Percentiles rank a stretch among this genome's conserved stretches.
phyloP scores from a whole-genome alignment of 331 rosid species.

The Rosa hybrid region DNA sequence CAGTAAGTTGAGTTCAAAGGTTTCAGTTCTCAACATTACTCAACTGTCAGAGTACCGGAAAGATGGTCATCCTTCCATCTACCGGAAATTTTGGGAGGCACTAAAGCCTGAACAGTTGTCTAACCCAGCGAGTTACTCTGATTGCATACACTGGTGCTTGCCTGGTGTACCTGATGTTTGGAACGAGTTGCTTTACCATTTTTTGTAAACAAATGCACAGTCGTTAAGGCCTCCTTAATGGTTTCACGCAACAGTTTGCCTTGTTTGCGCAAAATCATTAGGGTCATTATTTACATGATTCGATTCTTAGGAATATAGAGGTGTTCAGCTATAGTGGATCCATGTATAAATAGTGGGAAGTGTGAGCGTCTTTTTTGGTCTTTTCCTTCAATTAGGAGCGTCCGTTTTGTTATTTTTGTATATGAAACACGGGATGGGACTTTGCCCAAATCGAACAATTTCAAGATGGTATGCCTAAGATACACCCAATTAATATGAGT shows the following conservation, averaged over 20 bases:
- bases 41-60: conserved; percentile 91
- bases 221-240: conserved; percentile 16
- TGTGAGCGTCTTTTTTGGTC: neutral
- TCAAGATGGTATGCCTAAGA: neutral
- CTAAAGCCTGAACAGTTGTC: conserved; percentile 65
- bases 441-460: neutral
- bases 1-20: conserved; percentile 58
- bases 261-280: neutral
- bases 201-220: conserved; percentile 30
- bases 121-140: conserved; percentile 85
- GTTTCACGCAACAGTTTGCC: neutral
- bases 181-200: conserved; percentile 88
- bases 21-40: conserved; percentile 80
- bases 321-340: neutral
- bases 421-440: neutral
- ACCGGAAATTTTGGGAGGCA: conserved; percentile 92
- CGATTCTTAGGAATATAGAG: conserved; percentile 1
- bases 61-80: conserved; percentile 93
- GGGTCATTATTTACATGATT: neutral
- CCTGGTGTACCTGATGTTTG: conserved; percentile 96
- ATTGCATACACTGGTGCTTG: conserved; percentile 98
- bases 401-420: neutral
- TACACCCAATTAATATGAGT: neutral
- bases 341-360: neutral
- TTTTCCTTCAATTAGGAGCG: neutral